Conservation (phyloP, 805 yeast genomes). For the Torulaspora franciscae region DNA sequence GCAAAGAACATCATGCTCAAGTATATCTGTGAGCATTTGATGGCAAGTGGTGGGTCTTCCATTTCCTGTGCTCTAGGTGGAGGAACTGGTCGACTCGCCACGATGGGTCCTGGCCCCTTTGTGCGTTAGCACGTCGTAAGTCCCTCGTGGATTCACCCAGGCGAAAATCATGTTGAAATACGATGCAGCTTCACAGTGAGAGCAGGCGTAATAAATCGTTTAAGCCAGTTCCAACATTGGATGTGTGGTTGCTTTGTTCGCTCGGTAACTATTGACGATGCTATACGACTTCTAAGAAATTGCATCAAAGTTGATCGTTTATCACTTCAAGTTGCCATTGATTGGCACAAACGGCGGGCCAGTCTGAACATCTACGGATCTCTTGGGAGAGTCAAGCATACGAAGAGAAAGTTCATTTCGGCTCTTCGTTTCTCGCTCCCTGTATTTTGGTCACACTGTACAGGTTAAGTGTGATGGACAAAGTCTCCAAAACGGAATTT, state of each 20-base stretch:
- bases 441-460: neutral
- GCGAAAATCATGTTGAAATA: neutral
- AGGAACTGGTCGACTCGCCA: too few species aligned
- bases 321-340: neutral
- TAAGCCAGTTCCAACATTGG: neutral
- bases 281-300: conserved; percentile 3
- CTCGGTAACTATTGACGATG: neutral
- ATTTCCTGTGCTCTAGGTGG: too few species aligned
- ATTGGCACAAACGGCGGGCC: neutral
- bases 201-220: too few species aligned
- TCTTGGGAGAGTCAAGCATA: neutral
- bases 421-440: neutral
- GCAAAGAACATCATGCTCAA: too few species aligned
- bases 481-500: neutral
- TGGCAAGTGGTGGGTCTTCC: too few species aligned
- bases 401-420: conserved; percentile 1
- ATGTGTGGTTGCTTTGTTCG: neutral
- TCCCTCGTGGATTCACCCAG: too few species aligned
- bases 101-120: too few species aligned
- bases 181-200: neutral
- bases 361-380: neutral
- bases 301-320: conserved; percentile 5
- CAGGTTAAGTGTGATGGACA: conserved; percentile 1
- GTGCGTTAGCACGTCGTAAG: too few species aligned
- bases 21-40: too few species aligned